phyloP scores from a whole-genome alignment of 2,329 filamentous ascomycete genomes.

The Scorias spongiosa region DNA sequence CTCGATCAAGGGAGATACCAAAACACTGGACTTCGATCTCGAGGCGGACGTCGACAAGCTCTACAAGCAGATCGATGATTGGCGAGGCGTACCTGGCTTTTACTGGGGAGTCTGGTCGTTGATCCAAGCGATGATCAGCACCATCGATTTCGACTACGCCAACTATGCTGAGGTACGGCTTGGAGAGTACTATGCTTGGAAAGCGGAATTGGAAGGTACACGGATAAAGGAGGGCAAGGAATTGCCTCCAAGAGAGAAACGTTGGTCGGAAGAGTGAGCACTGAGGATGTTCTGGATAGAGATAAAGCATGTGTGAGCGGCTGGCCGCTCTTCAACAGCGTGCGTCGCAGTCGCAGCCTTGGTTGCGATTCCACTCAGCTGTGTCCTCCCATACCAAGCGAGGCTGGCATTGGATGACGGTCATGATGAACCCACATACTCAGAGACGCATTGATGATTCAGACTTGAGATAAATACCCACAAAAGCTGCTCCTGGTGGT shows the following conservation, averaged over 20 bases:
- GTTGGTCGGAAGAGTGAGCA: conserved; percentile 51
- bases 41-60: conserved; percentile 54
- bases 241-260: conserved; percentile 58
- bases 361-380: too few species aligned
- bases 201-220: conserved; percentile 53
- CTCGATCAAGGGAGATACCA: conserved; percentile 25
- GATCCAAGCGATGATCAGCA: conserved; percentile 85
- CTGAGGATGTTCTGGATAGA: background rate
- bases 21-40: conserved; percentile 29
- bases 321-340: background rate
- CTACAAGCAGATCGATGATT: conserved; percentile 68
- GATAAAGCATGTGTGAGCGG: background rate
- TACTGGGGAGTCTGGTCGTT: conserved; percentile 88
- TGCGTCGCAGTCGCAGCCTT: background rate
- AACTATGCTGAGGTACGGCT: conserved; percentile 75
- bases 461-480: too few species aligned
- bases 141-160: conserved; percentile 95
- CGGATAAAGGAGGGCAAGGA: conserved; percentile 40
- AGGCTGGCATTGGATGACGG: too few species aligned
- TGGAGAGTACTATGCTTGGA: conserved; percentile 88
- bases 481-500: too few species aligned
- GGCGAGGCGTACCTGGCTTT: conserved; percentile 79
- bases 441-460: too few species aligned
- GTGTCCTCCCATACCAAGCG: too few species aligned
- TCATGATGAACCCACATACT: too few species aligned